These are phyloP conservation scores for Stagonosporopsis cucurbitacearum DNA, from an alignment of 2,329 filamentous ascomycete genomes.

Conservation along the genomic window DNA sequence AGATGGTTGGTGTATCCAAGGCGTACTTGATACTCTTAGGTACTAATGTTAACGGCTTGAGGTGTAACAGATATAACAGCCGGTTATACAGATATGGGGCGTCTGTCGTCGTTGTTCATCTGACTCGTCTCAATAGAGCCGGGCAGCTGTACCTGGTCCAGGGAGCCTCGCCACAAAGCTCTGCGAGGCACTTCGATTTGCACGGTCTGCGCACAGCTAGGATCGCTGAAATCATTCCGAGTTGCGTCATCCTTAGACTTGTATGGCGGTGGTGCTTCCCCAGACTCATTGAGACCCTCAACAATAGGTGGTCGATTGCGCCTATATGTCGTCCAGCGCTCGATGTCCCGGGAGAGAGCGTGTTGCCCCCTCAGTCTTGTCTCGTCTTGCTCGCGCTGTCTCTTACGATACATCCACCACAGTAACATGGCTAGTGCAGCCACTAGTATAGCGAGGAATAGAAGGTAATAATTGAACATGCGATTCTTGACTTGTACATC, in stretches of 20 bases:
- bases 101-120: not conserved
- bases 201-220: not conserved
- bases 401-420: constrained; percentile 56
- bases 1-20: not conserved
- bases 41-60: not conserved
- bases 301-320: constrained; percentile 40
- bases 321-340: constrained; percentile 41
- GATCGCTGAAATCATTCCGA: constrained; percentile 12
- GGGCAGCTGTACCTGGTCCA: constrained; percentile 45
- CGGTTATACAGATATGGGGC: not conserved
- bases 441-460: constrained; percentile 62
- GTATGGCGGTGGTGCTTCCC: constrained; percentile 71
- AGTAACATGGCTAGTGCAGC: constrained; percentile 51
- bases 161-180: constrained; percentile 46
- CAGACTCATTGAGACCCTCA: constrained; percentile 68
- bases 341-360: constrained; percentile 47
- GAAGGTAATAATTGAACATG: constrained; percentile 60
- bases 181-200: constrained; percentile 47
- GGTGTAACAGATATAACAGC: not conserved
- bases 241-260: constrained; percentile 41
- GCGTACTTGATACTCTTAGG: not conserved
- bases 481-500: constrained; percentile 1
- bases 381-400: constrained; percentile 42
- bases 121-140: constrained; percentile 45
- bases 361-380: constrained; percentile 38